Base-by-base conservation (phyloP, 257 asterid species). In the Haberlea rhodopensis region DNA sequence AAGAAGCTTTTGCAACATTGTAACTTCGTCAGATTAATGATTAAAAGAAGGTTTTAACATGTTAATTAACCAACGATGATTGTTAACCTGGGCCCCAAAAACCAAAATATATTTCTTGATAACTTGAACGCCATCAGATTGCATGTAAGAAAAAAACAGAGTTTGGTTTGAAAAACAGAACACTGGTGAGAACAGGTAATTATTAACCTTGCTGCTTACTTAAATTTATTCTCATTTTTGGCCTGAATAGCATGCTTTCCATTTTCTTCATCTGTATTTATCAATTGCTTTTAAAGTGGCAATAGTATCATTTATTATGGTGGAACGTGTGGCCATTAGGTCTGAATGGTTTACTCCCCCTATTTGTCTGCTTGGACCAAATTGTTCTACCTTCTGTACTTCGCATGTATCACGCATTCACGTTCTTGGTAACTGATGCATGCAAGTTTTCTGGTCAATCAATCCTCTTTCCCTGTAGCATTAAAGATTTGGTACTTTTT, bases 401-500 rank as follows among this genome's bases (percentile, higher is more conserved):
- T 25, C 18, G 11, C 2, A 22, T 22, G 8, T 29, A 8, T 43
- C 5, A 55, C 58, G 8, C 34, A 21, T 53, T 5, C 37, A n/a
- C 20, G 57, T 53, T 23, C 60, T 54, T 23, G 57, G 53, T 19
- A 22, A 43, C 49, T 43, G 51, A 13, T 4, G 25, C 46, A 29
- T 29, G 25, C 8, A 27, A 45, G 16, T 53, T 4, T 18, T 27
- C 8, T 25, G 62, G 32, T 65, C 13, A 21, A 23, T 62, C 58
- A 24, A 15, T 60, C 53, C 23, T 26, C 29, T 57, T 0, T 72
- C 22, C 60, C 54, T 48, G 25, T 27, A 65, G 46, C 32, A 51
- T 53, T 55, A 63, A 37, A 49, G 27, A 11, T 69, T 65, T 75
- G 66, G 60, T n/a, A 54, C 49, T 62, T n/a, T 62, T 71, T 66